Conservation (phyloP, 257 asterid genomes). For the Nyctanthes arbortristis region DNA sequence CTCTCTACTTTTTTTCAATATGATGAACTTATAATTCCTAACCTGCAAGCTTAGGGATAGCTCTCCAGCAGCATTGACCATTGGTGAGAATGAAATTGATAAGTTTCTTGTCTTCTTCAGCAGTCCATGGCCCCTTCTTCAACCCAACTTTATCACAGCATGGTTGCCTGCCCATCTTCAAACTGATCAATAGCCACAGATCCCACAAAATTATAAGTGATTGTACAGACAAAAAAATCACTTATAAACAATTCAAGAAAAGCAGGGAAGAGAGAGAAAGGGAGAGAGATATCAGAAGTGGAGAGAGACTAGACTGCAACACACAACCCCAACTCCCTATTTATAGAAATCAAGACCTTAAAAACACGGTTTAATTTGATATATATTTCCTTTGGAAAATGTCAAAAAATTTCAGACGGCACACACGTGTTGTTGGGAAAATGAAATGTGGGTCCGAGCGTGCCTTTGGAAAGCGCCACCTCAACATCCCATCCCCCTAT, state of each 20-base stretch:
- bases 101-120: slow-evolving; percentile 87
- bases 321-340: background rate
- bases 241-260: background rate
- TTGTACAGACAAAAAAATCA: background rate
- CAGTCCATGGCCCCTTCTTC: slow-evolving; percentile 97
- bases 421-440: background rate
- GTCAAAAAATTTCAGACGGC: background rate
- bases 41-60: slow-evolving; percentile 98
- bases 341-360: background rate
- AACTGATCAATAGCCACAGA: background rate
- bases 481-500: background rate
- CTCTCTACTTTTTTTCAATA: too few species aligned
- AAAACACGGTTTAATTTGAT: background rate
- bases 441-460: background rate
- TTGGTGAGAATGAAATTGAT: slow-evolving; percentile 71
- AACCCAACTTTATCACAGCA: slow-evolving; percentile 95
- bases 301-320: background rate
- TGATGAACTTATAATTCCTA: too few species aligned
- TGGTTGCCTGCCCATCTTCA: slow-evolving; percentile 85
- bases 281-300: too few species aligned
- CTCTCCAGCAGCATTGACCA: slow-evolving; percentile 99
- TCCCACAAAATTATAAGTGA: slow-evolving; percentile 13
- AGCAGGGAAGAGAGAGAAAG: background rate
- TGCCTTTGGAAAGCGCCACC: slow-evolving; percentile 25
- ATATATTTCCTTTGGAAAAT: background rate